Base-by-base conservation (phyloP, 2,329 filamentous ascomycete genomes). In the Colletotrichum sp. region DNA sequence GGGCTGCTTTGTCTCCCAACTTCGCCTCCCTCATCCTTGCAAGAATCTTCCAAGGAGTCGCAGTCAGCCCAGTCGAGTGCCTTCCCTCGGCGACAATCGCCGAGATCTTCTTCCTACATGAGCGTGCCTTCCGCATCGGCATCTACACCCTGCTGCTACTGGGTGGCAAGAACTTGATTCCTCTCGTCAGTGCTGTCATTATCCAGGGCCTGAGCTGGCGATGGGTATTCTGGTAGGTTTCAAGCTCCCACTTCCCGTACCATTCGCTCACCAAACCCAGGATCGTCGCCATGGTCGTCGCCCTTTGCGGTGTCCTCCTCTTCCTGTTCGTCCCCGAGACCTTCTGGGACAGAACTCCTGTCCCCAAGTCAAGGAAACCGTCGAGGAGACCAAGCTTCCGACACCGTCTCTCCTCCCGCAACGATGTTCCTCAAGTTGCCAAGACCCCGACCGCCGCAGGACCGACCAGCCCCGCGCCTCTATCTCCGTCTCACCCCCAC, bases 81-180 rank as follows among this genome's bases (percentile, higher is more conserved):
- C 89, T 99, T 34, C 96, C 96, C 0, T 98, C 95, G 6, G 96
- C 96, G 19, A 98, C 96, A 0, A 96, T 99, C 80, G 96, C 96
- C 5, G 96, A 99, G 84, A 98, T 99, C 76, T 99, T 96, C 87
- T 98, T 98, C 82, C 88, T 99, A 25, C 96, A 99, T 81, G 96
- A 99, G 85, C 91, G 96, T 77, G 96, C 96, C 0, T 99, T 96
- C 82, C 93, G 96, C 6, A 92, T 99, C 61, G 97, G 97, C 12
- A 96, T 99, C 29, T 99, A 99, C 82, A 98, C 96, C 0, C 86
- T 99, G 25, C 88, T 99, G 8, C 89, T 99, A 15, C 90, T 99
- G 0, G 95, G 96, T 16, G 96, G 96, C 66, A 98, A 98, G 88
- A 99, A 98, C 80, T 83, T 99, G 78, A 90, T 98, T 6, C 96